Base-by-base conservation (phyloP, 1,284 basidiomycete species). In the Neolentinus lepideus region DNA sequence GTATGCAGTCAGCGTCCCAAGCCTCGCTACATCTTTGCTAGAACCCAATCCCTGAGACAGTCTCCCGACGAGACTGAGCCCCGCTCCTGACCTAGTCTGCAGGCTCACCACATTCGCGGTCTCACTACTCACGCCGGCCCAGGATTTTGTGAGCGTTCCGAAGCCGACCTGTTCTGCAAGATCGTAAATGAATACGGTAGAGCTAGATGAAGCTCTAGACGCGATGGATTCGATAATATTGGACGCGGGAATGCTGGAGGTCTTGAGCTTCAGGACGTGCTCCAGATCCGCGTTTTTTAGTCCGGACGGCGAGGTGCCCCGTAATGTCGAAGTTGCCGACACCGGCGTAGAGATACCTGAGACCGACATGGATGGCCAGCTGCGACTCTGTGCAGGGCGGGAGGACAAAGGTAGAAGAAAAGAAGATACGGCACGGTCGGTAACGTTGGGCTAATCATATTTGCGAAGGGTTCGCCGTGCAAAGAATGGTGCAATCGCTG, bases 31-130 rank as follows among this genome's bases (percentile, higher is more conserved):
- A 59, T 86, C 84, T 61, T 78, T 77, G 67, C 86, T 89, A n/a
- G 87, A 81, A 22, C 85, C 83, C 38, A 43, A n/a, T 16, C 38
- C 38, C 61, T 91, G 84, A 9, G 85, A 88, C 53, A 94, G 75
- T 59, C 92, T 82, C 16, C 94, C 94, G 38, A 92, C 83, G 58
- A 97, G 75, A 64, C 83, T 83, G 56, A 93, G 72, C 16, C 94
- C 94, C 21, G 94, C 92, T 51, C 94, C 94, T 16, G 87, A 79
- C 57, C 94, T 79, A n/a, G 90, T 93, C 73, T 96, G 92, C 55
- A 94, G 75, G 55, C 80, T 72, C 58, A 89, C 75, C 9, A 90
- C 82, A 55, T 83, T 77, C 2, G 83, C 77, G 3, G 78, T 71
- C 22, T 69, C 67, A 45, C 67, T 60, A 21, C 64, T 67, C 26